Base-by-base conservation (phyloP, 225 moss, liverwort and hornwort species). In the Bryoerythrophyllum caledonicum region DNA sequence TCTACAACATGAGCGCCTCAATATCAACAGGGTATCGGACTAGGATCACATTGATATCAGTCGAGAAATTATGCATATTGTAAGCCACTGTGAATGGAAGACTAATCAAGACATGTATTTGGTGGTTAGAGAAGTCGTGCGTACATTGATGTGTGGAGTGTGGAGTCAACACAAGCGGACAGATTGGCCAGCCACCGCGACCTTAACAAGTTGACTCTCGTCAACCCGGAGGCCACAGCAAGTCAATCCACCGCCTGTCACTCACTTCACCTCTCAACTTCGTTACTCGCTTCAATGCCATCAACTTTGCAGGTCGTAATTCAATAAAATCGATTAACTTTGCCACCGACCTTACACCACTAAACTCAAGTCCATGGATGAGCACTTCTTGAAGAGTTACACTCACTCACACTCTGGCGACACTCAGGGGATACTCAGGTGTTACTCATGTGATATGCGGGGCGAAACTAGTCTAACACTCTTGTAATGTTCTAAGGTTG, bases 141-240 rank as follows among this genome's bases (percentile, higher is more conserved):
- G 19, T 25, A 25, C 46, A 46, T 27, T 60, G 46, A 43, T 71
- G 28, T 27, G 41, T 28, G 71, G 71, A 14, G 59, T 46, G 3
- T 30, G 46, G 12, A 72, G 72, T 72, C 72, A 72, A 60, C 72
- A 72, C 46, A 48, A 60, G 48, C 30, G 32, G 32, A 15, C 72
- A 60, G 32, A 72, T 30, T 60, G 8, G n/a, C 8, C 46, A 72
- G 48, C 72, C 60, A 60, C 60, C 72, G 34, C 48, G 16, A 61
- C 61, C 61, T 32, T 49, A 49, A 32, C 53, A 53, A 35, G 34
- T 68, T 68, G 68, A 48, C 72, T 15, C 15, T 15, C 21, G 60
- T 46, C 72, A 60, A 60, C 72, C 30, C 20, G 4, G 65, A 17
- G 46, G 0, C 10, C 28, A 3, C 27, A 6, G 21, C 20, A 48